Evolutionary conservation across 495 filamentous ascomycete genomes (phyloP), one percentile per base, ranked within the genome.

Genomic region (Lichenothelia convexa): DNA sequence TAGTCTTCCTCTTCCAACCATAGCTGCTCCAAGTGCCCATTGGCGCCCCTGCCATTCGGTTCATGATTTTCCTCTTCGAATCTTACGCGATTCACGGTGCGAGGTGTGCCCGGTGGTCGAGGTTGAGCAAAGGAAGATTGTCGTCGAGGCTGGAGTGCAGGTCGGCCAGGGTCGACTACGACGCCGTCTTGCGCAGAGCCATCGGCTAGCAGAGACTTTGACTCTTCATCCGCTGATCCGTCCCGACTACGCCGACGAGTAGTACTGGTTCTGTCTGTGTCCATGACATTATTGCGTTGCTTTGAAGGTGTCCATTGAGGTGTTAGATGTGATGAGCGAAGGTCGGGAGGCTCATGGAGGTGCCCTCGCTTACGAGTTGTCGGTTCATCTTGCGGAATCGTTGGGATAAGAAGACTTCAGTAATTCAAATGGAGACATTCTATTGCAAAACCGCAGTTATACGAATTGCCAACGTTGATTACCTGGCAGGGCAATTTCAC

Each of bases 31-130:
- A 20, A 67, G 61, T 18, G 62, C 29, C 63, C 65, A 60, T 38
- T 41, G 36, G 33, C 43, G 42, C 39, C 46, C n/a, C n/a, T n/a
- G 43, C 38, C 35, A 30, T 56, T 34, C 22, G 32, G 58, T 53
- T 46, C 58, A 55, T 32, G 41, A 24, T 43, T 44, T 4, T 68
- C 60, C n/a, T 92, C 62, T 34, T 93, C 75, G 57, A 97, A 97
- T 37, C 82, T 75, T 22, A 97, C 89, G 23, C 85, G 69, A 50
- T 86, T 81, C 7, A 73, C 68, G 1, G 83, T 94, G 31, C 86
- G 68, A 17, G 85, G 81, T 8, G 73, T 71, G 20, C 70, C 57
- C 39, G 46, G 39, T 5, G 51, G 49, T 35, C 57, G 40, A 11
- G 42, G 43, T 31, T 56, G 57, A 1, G 57, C 57, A 21, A 60